Conservation (phyloP, 306 rosid species). For the Inga laurina region DNA sequence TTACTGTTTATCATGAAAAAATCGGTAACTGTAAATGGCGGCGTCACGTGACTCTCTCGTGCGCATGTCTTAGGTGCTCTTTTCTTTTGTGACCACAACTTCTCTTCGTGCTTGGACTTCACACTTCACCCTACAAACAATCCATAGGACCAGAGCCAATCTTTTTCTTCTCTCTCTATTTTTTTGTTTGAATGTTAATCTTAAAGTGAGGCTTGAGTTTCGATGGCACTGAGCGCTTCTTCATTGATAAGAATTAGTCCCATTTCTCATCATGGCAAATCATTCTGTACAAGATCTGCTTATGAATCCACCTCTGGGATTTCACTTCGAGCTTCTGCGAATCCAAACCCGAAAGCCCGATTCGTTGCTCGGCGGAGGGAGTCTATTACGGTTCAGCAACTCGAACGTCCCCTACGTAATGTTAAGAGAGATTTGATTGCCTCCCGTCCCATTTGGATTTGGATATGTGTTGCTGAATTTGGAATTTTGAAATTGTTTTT, state of each 20-base stretch:
- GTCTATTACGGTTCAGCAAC: constrained; percentile 67
- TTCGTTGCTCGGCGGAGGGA: constrained; percentile 81
- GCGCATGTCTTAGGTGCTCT: not conserved
- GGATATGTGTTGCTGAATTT: not conserved
- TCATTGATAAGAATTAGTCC: constrained; percentile 36
- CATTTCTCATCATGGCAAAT: constrained; percentile 29
- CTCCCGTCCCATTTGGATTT: not conserved
- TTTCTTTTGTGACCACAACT: constrained; percentile 23
- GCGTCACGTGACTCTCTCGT: constrained; percentile 29
- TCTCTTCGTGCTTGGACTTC: not conserved
- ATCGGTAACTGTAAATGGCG: not conserved
- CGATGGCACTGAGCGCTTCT: constrained; percentile 60
- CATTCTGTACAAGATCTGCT: constrained; percentile 8
- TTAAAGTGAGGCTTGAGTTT: not conserved
- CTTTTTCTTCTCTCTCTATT: not conserved
- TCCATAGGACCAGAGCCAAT: not conserved
- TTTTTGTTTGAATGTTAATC: not conserved
- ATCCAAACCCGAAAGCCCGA: constrained; percentile 58
- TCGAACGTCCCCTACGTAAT: constrained; percentile 86
- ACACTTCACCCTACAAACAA: not conserved
- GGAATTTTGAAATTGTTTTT: not conserved
- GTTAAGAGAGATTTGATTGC: constrained; percentile 29
- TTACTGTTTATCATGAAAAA: not conserved
- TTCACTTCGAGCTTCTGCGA: constrained; percentile 61
- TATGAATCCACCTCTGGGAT: constrained; percentile 35